Base-by-base conservation (phyloP, 306 rosid genomes). In the Vicia villosa region DNA sequence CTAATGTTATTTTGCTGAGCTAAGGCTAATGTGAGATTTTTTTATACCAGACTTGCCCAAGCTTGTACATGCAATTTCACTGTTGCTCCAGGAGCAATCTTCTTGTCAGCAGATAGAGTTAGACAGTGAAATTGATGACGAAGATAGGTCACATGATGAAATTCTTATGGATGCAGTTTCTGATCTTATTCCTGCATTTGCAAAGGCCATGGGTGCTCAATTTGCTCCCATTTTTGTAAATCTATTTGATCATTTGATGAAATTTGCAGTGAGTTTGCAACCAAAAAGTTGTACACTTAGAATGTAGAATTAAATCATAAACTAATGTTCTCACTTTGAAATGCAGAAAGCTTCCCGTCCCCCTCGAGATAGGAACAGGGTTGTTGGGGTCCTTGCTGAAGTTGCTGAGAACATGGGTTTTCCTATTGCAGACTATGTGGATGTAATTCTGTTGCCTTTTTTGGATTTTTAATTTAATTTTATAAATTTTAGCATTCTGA, bases 371-470 rank as follows among this genome's bases (percentile, higher is more conserved):
- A 85, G 89, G 77, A 95, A 97, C 69, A 95, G 91, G 99, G 99
- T 95, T 55, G 95, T 95, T 67, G 99, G 97, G 74, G 89, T 96
- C 90, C 97, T 95, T 54, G 99, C 99, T 38, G 99, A 95, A 84
- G 96, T 95, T 66, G 96, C 99, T 77, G 92, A 87, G 83, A 85
- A 91, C 86, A 95, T 95, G 97, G 99, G 97, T 75, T 83, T 94
- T 79, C 99, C 99, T 73, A 95, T 95, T 77, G 85, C 88, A 3
- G 82, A 71, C 83, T 95, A 91, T 51, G 83, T 89, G 9, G 97
- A 95, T 75, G 99, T 95, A 89, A 77, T 59, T 66, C 80, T 74
- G 8, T 63, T 43, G n/a, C n/a, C 55, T 22, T 19, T 21, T 30
- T 12, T 51, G 3, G 3, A 40, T 19, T 36, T 16, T 17, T 45